These are phyloP conservation scores for Penicillium sp. DNA, from an alignment of 2,329 filamentous ascomycete genomes.

Conservation along the genomic window DNA sequence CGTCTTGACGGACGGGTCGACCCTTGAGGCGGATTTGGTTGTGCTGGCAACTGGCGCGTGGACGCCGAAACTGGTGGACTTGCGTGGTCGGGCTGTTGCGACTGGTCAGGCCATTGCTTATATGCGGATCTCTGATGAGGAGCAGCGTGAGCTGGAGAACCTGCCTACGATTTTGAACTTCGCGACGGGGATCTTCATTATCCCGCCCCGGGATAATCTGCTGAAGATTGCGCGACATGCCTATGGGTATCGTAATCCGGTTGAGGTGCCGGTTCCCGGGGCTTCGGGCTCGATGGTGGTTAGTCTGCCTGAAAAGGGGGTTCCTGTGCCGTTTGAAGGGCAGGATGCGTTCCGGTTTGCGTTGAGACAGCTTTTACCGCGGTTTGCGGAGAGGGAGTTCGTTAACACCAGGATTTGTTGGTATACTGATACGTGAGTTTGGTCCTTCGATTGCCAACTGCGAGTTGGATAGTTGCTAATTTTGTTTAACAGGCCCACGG, in stretches of 20 bases:
- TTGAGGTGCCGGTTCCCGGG: slow-evolving; percentile 28
- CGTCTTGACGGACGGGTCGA: slow-evolving; percentile 48
- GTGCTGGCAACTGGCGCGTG: slow-evolving; percentile 85
- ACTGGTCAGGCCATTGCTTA: slow-evolving; percentile 82
- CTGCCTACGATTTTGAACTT: slow-evolving; percentile 62
- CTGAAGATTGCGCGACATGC: slow-evolving; percentile 69
- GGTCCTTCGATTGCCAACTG: background rate
- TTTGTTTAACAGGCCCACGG: slow-evolving; percentile 48
- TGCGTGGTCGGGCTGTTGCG: slow-evolving; percentile 71
- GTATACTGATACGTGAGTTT: slow-evolving; percentile 66
- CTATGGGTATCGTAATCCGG: slow-evolving; percentile 60
- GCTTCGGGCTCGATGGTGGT: slow-evolving; percentile 31
- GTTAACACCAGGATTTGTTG: slow-evolving; percentile 65
- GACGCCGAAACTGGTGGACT: slow-evolving; percentile 73
- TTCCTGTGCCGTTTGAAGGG: slow-evolving; percentile 53
- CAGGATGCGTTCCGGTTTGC: slow-evolving; percentile 60
- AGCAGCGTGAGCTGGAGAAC: slow-evolving; percentile 62
- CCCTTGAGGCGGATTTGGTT: slow-evolving; percentile 65
- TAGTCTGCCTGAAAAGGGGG: slow-evolving; percentile 39
- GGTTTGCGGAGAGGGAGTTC: slow-evolving; percentile 60
- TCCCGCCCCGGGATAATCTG: slow-evolving; percentile 53
- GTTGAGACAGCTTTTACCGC: slow-evolving; percentile 60
- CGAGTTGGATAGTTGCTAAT: background rate
- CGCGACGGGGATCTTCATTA: slow-evolving; percentile 52
- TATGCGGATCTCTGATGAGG: slow-evolving; percentile 67